Evolutionary conservation across 2,329 filamentous ascomycete species (phyloP), one percentile per base, ranked within the genome.

Genomic region (Microdochium bolleyi): DNA sequence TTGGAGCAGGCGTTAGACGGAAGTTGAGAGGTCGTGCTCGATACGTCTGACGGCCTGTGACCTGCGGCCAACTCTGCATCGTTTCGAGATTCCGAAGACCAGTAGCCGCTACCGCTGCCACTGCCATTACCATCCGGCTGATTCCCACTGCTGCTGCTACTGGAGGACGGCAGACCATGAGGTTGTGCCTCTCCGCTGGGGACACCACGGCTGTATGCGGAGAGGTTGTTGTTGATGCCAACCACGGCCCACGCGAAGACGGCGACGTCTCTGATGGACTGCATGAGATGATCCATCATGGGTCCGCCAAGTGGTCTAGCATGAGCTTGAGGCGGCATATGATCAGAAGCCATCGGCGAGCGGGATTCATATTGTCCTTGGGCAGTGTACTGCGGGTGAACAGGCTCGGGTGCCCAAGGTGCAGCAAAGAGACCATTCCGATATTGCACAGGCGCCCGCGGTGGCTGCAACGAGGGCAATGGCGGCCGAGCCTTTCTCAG

Each of bases 181-280:
- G 87, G 85, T 54, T 82, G 73, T 27, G 83, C 77, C 55, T 87
- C 82, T n/a, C 81, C 85, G 21, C 68, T 71, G 1, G 87, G 83
- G 25, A 71, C 74, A 2, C 88, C 87, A 3, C 73, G 75, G 48
- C 80, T 75, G 61, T 85, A 87, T 2, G 80, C 75, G 16, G 84
- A 82, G 52, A 92, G 70, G 41, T 82, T 85, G 14, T 86, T 86
- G 65, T 94, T 92, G 72, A 92, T 92, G 22, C 88, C 88, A 24
- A 84, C 82, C 11, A 92, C 70, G 1, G 85, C 86, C 89, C 89
- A 95, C 10, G 89, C 89, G 64, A 95, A 94, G n/a, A 94, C 87
- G 1, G 88, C 89, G 49, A 92, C 87, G 52, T 94, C 89, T 53
- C 87, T 84, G 58, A 95, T 95, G 2, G 85, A 87, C 52, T 79